Evolutionary conservation across 129 eudicot species (phyloP).

Genomic region (Cynara cardunculus): DNA sequence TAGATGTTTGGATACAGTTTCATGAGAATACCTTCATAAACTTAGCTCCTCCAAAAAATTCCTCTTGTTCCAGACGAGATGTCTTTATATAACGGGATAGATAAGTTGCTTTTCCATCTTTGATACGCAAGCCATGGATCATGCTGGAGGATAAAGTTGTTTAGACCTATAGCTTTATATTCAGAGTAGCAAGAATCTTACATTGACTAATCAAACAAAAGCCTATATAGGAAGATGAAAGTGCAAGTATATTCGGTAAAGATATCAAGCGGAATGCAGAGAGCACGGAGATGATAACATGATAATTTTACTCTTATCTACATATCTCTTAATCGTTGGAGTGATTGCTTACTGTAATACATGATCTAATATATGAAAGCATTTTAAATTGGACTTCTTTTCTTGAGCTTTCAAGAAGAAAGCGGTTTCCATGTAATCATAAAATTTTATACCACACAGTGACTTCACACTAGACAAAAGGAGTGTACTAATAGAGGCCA

Average conservation of each 20-base stretch:
- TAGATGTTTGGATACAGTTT: constrained; percentile 5
- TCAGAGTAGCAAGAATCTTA: neutral
- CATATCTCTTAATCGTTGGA: neutral
- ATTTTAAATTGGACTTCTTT: neutral
- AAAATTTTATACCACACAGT: neutral
- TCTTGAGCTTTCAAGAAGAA: neutral
- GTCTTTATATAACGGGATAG: constrained; percentile 93
- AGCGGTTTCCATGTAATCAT: neutral
- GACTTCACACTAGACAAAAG: neutral
- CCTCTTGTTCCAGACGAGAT: constrained; percentile 88
- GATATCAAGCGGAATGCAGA: neutral
- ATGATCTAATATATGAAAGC: neutral
- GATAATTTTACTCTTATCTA: neutral
- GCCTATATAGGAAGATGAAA: neutral
- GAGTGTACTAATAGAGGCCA: constrained; percentile 1
- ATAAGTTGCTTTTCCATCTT: constrained; percentile 95
- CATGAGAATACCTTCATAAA: constrained; percentile 68
- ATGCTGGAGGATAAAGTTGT: constrained; percentile 44
- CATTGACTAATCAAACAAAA: neutral
- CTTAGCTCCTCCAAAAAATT: constrained; percentile 71
- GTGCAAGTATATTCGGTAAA: neutral
- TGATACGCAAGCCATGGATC: constrained; percentile 96
- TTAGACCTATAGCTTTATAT: neutral
- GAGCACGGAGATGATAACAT: neutral
- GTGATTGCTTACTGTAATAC: neutral